Conservation (phyloP, 2,329 filamentous ascomycete genomes). For the Venturia oleaginea region DNA sequence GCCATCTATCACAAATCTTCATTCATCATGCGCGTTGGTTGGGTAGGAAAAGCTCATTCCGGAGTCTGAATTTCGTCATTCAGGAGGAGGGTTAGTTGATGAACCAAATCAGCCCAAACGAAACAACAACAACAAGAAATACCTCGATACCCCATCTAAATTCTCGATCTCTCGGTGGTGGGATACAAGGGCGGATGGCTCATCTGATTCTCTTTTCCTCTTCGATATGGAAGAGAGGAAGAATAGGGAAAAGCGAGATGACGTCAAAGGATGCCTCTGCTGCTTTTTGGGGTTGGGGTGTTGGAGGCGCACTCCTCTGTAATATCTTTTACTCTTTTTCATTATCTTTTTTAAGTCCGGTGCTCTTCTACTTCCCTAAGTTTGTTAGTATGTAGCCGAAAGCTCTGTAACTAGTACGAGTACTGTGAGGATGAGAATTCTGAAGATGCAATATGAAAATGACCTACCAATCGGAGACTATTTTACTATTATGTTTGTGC, state of each 20-base stretch:
- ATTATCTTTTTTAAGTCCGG: not conserved
- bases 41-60: not conserved
- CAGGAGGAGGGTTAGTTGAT: not conserved
- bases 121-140: not conserved
- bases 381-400: not conserved
- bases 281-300: not conserved
- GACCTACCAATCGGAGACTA: not conserved
- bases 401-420: conserved; percentile 1
- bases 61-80: not conserved
- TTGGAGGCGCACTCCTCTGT: not conserved
- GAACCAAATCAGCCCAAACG: not conserved
- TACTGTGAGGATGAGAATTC: not conserved
- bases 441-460: conserved; percentile 2
- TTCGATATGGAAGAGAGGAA: not conserved
- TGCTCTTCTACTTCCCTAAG: not conserved
- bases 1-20: not conserved
- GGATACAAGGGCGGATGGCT: not conserved
- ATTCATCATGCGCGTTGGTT: not conserved
- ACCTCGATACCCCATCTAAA: not conserved
- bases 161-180: not conserved
- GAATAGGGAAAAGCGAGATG: not conserved
- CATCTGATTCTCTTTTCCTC: not conserved
- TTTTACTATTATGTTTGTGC: not conserved
- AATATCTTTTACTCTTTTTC: not conserved
- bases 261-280: not conserved